Conservation (phyloP, 495 filamentous ascomycete species). For the Tuber calosporum region DNA sequence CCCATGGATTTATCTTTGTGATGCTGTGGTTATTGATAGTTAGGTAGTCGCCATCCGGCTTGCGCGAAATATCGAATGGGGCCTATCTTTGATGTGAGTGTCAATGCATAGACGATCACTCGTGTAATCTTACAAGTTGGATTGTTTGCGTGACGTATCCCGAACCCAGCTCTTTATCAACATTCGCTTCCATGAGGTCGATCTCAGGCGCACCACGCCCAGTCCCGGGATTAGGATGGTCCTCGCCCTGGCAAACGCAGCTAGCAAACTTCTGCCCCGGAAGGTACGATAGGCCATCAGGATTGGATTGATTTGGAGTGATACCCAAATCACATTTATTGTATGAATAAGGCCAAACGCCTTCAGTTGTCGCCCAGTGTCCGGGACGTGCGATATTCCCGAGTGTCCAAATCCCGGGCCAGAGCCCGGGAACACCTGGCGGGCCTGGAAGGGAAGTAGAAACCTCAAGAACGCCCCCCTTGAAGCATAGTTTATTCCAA, state of each 20-base stretch:
- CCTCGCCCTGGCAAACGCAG: slow-evolving; percentile 60
- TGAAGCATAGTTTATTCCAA: slow-evolving; percentile 78
- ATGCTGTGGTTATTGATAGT: slow-evolving; percentile 56
- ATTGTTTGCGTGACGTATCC: slow-evolving; percentile 64
- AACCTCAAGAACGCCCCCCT: slow-evolving; percentile 66
- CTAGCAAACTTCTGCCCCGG: slow-evolving; percentile 68
- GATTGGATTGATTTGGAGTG: slow-evolving; percentile 65
- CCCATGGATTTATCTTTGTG: slow-evolving; percentile 59
- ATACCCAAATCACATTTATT: slow-evolving; percentile 69
- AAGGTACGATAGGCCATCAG: slow-evolving; percentile 60
- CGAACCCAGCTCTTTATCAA: slow-evolving; percentile 51
- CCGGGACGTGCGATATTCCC: slow-evolving; percentile 65
- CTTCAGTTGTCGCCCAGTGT: slow-evolving; percentile 62
- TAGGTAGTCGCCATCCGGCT: slow-evolving; percentile 60
- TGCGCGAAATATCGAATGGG: slow-evolving; percentile 47
- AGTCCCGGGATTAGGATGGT: slow-evolving; percentile 63
- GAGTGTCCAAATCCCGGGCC: slow-evolving; percentile 79
- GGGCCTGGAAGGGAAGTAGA: slow-evolving; percentile 66
- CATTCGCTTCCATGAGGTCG: slow-evolving; percentile 69
- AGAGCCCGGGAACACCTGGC: slow-evolving; percentile 63
- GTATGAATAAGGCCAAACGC: slow-evolving; percentile 76
- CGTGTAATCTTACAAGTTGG: slow-evolving; percentile 60
- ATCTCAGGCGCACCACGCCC: slow-evolving; percentile 72
- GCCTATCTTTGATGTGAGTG: slow-evolving; percentile 23
- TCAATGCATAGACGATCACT: not conserved